Percentiles rank a stretch among this genome's conserved stretches.
Evolutionary conservation across 2,329 filamentous ascomycete genomes (phyloP).

Genomic region (Colletotrichum sp.): DNA sequence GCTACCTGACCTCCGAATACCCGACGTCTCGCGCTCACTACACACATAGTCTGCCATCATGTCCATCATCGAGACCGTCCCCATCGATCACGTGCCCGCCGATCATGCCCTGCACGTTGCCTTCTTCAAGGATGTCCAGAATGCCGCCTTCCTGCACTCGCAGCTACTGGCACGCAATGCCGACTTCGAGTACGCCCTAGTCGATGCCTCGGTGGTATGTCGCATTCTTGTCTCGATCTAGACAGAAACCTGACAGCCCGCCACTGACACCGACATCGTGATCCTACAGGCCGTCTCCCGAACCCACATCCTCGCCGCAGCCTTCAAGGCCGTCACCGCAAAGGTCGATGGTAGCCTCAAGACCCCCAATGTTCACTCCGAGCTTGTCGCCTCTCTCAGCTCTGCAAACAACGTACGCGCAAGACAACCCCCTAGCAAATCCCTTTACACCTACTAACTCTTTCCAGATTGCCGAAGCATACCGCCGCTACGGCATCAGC

Average conservation of each 20-base stretch:
- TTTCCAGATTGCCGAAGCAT: conserved; percentile 83
- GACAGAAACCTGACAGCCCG: background rate
- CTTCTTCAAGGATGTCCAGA: conserved; percentile 78
- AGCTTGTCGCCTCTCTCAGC: conserved; percentile 82
- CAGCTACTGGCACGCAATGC: conserved; percentile 86
- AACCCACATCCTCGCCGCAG: conserved; percentile 74
- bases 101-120: conserved; percentile 73
- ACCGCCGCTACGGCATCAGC: conserved; percentile 84
- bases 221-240: background rate
- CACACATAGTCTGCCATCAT: background rate
- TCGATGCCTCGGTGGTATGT: conserved; percentile 81
- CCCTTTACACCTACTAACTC: background rate
- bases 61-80: conserved; percentile 63
- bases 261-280: background rate
- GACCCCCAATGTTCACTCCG: conserved; percentile 87
- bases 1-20: background rate
- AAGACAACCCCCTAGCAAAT: fast-evolving
- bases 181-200: conserved; percentile 90
- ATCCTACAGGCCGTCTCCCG: conserved; percentile 68
- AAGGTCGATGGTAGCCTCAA: conserved; percentile 66
- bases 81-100: conserved; percentile 76
- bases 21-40: background rate
- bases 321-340: conserved; percentile 77
- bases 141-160: conserved; percentile 77
- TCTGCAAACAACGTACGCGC: conserved; percentile 77